phyloP scores from a whole-genome alignment of 768 basidiomycete genomes.

The Russula foetens region DNA sequence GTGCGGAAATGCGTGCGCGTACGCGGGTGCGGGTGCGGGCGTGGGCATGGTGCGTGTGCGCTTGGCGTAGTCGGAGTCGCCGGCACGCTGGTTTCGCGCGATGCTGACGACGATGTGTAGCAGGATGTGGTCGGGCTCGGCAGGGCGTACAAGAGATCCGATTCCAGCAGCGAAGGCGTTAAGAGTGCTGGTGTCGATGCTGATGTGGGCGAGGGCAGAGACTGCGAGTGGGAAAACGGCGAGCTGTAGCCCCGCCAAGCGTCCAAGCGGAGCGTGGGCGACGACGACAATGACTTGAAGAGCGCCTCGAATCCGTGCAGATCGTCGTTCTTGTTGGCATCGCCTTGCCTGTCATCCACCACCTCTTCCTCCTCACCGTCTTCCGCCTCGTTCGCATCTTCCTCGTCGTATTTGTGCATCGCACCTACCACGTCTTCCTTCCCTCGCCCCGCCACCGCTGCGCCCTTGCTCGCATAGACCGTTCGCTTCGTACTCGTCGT shows the following conservation, averaged over 20 bases:
- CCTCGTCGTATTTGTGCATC: background rate
- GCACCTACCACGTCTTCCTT: background rate
- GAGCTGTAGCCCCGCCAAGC: background rate
- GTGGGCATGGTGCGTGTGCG: no score
- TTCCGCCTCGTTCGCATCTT: background rate
- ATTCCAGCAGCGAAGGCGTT: background rate
- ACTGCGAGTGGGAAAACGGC: background rate
- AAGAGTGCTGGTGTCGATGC: background rate
- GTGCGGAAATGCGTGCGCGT: slow-evolving; percentile 2
- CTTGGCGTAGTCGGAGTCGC: background rate
- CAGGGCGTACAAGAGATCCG: background rate
- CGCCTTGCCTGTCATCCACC: background rate
- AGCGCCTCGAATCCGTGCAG: background rate
- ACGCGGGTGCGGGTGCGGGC: background rate
- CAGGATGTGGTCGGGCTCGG: slow-evolving; percentile 5
- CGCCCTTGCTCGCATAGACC: background rate
- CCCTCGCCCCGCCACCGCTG: background rate
- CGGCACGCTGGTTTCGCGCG: background rate
- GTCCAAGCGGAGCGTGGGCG: background rate
- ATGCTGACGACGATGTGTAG: background rate
- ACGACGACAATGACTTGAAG: background rate
- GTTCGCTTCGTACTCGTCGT: background rate
- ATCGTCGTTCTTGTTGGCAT: background rate
- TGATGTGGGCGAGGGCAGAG: background rate
- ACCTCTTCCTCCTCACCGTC: background rate